Evolutionary conservation across 805 yeast species (phyloP), one percentile per base, ranked within the genome.

Genomic region (Komagataella mondaviorum): DNA sequence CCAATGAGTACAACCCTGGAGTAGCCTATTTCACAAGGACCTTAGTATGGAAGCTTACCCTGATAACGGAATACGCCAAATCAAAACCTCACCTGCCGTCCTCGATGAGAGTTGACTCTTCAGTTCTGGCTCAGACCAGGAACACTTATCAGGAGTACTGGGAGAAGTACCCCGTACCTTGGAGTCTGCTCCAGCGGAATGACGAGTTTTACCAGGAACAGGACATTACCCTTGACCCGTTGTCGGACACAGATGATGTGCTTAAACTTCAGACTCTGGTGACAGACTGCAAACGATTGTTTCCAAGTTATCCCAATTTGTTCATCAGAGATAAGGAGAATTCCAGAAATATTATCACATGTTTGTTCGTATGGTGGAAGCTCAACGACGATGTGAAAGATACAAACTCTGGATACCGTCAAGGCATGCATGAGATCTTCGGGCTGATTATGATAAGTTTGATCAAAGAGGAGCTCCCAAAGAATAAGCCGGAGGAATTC

Each of bases 371-470:
- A 3, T 76, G 80, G 78, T 66, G 77, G 52, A 75, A 73, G 60
- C 69, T 75, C 55, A 70, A 72, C 51, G 63, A 69, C 2, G 61
- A 54, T 14, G 63, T 70, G 43, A 57, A 57, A 7, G 56, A 55
- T 12, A 44, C 50, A 3, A 36, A 23, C 12, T 23, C 23, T 36
- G 70, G 70, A 10, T 74, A 74, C 54, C 72, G 71, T 54, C 83
- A 78, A 58, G 83, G 83, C 1, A 59, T 76, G 49, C 83, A 78
- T 61, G 83, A 78, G 58, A 62, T 77, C 3, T 61, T 72, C 50
- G 83, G 81, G 1, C 58, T 77, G 51, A 64, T 78, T 6, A 76
- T 67, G 57, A 63, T 72, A 17, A 68, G 67, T 50, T 52, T 77
- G 18, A 55, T 60, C 43, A 57, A 60, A 6, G 82, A 77, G 54